Base-by-base conservation (phyloP, 2,329 filamentous ascomycete species). In the Pseudopyrenochaeta lycopersici region DNA sequence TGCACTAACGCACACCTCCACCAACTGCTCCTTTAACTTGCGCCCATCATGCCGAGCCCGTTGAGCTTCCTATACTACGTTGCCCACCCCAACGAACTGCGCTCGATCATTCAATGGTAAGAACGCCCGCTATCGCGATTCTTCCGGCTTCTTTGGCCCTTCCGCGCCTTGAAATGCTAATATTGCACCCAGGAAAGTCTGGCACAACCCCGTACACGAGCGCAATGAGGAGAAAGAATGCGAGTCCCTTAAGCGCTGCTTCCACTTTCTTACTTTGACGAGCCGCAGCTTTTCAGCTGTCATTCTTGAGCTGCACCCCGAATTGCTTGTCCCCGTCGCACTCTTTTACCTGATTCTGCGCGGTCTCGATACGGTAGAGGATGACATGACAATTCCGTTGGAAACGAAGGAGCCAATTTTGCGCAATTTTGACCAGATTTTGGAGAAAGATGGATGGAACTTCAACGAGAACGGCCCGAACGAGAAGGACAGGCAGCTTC, bases 361-460 rank as follows among this genome's bases (percentile, higher is more conserved):
- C 56, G 95, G 91, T 41, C 85, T 99, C 45, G 95, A 99, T 77
- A 99, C 95, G n/a, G 91, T 99, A 56, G 95, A 99, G 79, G 95
- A 99, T 82, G 95, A 99, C 77, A 98, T 97, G 88, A 96, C 92
- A 4, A 89, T 99, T 56, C 82, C 89, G 2, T 80, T 94, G 33
- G 84, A 85, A 61, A 88, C 85, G 71, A 99, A 99, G 80, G 90
- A 96, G 71, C 92, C 92, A 1, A 78, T 97, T 51, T 82, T 99
- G 56, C 87, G 94, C 58, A 83, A 89, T 41, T 99, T 99, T 77
- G 82, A 96, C 73, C 80, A 89, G 49, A 84, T 89, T 62, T 83
- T 98, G 70, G 88, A 92, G 63, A 78, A 89, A 60, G 91, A 96
- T 62, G 93, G 92, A 47, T 99, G 95, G 95, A 96, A 86, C 5